Evolutionary conservation across 768 basidiomycete genomes (phyloP), one percentile per base, ranked within the genome.

Genomic region (Suillus alpinus): DNA sequence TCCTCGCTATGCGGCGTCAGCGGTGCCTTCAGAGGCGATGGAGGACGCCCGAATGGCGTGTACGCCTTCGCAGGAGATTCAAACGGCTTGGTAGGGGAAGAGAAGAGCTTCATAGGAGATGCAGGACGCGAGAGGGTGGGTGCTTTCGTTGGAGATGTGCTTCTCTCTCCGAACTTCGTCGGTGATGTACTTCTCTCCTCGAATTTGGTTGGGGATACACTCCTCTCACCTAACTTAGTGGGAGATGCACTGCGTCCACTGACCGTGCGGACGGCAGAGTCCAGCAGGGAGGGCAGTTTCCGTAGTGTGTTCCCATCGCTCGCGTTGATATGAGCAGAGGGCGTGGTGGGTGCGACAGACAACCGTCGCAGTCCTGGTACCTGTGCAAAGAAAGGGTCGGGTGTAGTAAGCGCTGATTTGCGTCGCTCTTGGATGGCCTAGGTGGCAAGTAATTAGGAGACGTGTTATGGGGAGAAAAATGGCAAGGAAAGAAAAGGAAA

Each of bases 401-500:
- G 69, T 63, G 78, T 73, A 3, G 73, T 76, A 41, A 87, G 68
- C 0, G 87, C 87, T 58, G 86, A 87, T 10, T 81, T 77, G 29
- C 87, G 74, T 9, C 88, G 80, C 57, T 87, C 86, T 63, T 82
- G 80, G 44, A 89, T 88, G 0, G 85, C 86, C 79, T 83, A n/a
- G 41, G 20, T 63, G 26, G 16, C 39, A 6, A 1, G 39, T 39
- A 39, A 37, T 18, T 26, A 23, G 37, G 39, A 12, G 34, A 23
- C 14, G 34, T 13, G 4, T 4, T 13, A 52, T 20, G 3, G n/a
- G n/a, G 6, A 36, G 20, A 36, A 20, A 36, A 14, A 53, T 34
- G 7, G 7, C 8, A 8, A 52, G 6, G 18, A 18, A 13, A n/a
- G 32, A 2, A 53, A 16, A 14, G 6, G 23, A 53, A 26, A 16